phyloP scores from a whole-genome alignment of 768 basidiomycete genomes.

The Agrocybe pediades region DNA sequence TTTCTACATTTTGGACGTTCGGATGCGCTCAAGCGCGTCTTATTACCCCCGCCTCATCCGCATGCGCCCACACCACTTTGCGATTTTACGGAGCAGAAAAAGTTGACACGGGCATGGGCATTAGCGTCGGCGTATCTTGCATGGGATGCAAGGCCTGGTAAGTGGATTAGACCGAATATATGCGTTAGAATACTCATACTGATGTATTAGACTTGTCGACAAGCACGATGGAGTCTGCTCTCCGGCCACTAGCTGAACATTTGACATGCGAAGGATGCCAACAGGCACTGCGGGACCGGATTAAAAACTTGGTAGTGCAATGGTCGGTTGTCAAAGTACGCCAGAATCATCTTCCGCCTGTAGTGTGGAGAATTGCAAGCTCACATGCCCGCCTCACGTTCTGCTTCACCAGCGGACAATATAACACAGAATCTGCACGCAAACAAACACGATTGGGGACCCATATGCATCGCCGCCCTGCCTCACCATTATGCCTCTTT shows the following conservation, averaged over 20 bases:
- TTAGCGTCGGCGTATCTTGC: slow-evolving; percentile 81
- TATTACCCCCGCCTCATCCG: slow-evolving; percentile 73
- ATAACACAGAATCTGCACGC: slow-evolving; percentile 27
- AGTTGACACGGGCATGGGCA: slow-evolving; percentile 79
- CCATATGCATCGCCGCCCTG: too few species aligned
- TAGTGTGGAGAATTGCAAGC: too few species aligned
- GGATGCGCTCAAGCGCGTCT: slow-evolving; percentile 79
- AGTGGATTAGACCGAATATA: slow-evolving; percentile 15
- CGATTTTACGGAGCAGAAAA: slow-evolving; percentile 78
- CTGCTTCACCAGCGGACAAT: slow-evolving; percentile 51
- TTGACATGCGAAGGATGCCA: slow-evolving; percentile 72
- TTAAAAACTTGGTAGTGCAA: slow-evolving; percentile 68
- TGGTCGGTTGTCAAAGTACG: slow-evolving; percentile 81
- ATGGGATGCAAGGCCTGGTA: slow-evolving; percentile 83
- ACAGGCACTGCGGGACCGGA: slow-evolving; percentile 59
- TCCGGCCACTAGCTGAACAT: slow-evolving; percentile 70
- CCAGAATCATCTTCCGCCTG: slow-evolving; percentile 6
- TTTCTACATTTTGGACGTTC: slow-evolving; percentile 82
- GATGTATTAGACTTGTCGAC: slow-evolving; percentile 64
- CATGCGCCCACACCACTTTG: slow-evolving; percentile 72
- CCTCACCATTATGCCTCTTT: background rate
- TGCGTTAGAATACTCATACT: slow-evolving; percentile 13
- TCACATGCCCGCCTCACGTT: background rate
- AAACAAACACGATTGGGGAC: background rate
- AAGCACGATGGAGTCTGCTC: slow-evolving; percentile 68